These are phyloP conservation scores for Caryocar brasiliense DNA, from an alignment of 441 rosid genomes.

Conservation along the genomic window DNA sequence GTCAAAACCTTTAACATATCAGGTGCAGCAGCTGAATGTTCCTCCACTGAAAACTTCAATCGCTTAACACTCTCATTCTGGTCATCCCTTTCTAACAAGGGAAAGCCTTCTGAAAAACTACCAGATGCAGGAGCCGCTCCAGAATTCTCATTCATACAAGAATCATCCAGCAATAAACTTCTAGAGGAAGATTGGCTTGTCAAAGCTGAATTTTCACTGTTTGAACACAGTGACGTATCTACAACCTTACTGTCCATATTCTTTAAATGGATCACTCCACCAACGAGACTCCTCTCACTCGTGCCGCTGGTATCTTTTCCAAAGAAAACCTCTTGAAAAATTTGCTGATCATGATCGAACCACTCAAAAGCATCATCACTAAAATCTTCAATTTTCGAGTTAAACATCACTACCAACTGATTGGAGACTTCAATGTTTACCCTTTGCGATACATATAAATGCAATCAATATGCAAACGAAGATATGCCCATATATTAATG, in stretches of 20 bases:
- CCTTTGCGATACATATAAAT: conserved; percentile 1
- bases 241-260: conserved; percentile 30
- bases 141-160: conserved; percentile 22
- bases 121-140: conserved; percentile 23
- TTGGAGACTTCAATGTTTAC: conserved; percentile 9
- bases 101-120: conserved; percentile 26
- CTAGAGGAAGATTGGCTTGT: conserved; percentile 41
- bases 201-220: conserved; percentile 53
- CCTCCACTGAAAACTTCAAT: conserved; percentile 34
- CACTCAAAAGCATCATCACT: conserved; percentile 56
- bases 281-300: conserved; percentile 35
- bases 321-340: conserved; percentile 54
- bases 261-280: conserved; percentile 40
- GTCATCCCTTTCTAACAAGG: conserved; percentile 27
- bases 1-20: conserved; percentile 15
- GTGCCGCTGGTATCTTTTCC: conserved; percentile 31
- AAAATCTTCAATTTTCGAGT: conserved; percentile 24
- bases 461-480: background rate
- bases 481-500: background rate
- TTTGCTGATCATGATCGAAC: conserved; percentile 41
- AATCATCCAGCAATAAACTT: conserved; percentile 24
- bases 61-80: conserved; percentile 29
- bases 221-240: conserved; percentile 33
- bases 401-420: conserved; percentile 28
- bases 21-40: conserved; percentile 16